phyloP scores from a whole-genome alignment of 2,329 filamentous ascomycete species.

The Alternaria arborescens region DNA sequence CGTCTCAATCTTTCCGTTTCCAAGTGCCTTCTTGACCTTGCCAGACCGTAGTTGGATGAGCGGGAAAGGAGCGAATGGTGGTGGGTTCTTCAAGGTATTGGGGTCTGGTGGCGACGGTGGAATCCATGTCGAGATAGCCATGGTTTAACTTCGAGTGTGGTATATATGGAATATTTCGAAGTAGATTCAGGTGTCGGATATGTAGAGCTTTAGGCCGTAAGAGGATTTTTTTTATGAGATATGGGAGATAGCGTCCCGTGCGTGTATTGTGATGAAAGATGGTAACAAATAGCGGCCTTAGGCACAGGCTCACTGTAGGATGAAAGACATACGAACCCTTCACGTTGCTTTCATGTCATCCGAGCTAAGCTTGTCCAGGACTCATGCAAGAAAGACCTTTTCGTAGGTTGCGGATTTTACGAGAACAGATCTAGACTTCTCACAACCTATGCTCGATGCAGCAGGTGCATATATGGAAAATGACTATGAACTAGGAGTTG shows the following conservation, averaged over 20 bases:
- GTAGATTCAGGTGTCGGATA: not conserved
- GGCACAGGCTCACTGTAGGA: no score
- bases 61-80: constrained; percentile 52
- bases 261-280: not conserved
- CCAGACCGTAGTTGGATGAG: constrained; percentile 67
- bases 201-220: not conserved
- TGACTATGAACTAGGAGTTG: not conserved
- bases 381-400: not conserved
- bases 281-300: not conserved
- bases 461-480: not conserved
- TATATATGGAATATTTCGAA: not conserved
- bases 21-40: constrained; percentile 64
- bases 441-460: not conserved
- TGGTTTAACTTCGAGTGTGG: not conserved
- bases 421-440: not conserved
- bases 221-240: not conserved
- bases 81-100: constrained; percentile 29
- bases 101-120: constrained; percentile 35
- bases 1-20: constrained; percentile 58
- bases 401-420: fast-evolving
- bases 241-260: not conserved
- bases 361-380: not conserved
- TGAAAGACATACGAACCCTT: not conserved
- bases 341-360: not conserved
- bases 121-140: constrained; percentile 30